phyloP scores from a whole-genome alignment of 805 yeast genomes.

The Teunomyces cretensis region DNA sequence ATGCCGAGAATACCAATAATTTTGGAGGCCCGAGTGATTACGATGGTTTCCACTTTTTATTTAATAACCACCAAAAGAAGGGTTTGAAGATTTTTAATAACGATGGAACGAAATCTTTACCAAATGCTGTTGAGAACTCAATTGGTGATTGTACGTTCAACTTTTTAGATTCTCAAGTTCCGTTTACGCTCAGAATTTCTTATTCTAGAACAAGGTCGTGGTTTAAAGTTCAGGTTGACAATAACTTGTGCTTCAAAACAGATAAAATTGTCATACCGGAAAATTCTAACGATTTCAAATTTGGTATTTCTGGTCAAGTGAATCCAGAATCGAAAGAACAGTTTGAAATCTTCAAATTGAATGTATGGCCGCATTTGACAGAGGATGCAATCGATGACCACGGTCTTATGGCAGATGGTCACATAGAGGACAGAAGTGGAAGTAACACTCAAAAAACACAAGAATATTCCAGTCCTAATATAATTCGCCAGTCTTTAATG shows the following conservation, averaged over 20 bases:
- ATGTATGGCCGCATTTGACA: conserved; percentile 52
- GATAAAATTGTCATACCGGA: conserved; percentile 49
- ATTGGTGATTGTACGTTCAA: conserved; percentile 58
- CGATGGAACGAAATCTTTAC: conserved; percentile 50
- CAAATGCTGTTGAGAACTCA: conserved; percentile 30
- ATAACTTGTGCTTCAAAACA: conserved; percentile 68
- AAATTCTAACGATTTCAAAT: conserved; percentile 31
- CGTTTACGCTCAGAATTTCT: conserved; percentile 64
- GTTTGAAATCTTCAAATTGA: conserved; percentile 63
- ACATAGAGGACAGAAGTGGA: conserved; percentile 29
- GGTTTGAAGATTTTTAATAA: conserved; percentile 58
- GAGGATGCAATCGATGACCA: conserved; percentile 60
- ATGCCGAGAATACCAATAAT: conserved; percentile 25
- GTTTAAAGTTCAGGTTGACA: conserved; percentile 70
- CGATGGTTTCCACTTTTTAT: conserved; percentile 63
- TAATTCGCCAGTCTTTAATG: conserved; percentile 36
- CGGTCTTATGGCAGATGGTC: conserved; percentile 45
- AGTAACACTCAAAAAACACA: conserved; percentile 21
- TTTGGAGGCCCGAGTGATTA: conserved; percentile 56
- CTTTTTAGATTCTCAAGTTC: conserved; percentile 69
- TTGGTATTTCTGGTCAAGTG: conserved; percentile 54
- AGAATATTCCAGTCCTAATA: conserved; percentile 15
- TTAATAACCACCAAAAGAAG: conserved; percentile 51
- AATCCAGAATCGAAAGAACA: conserved; percentile 48
- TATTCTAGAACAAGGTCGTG: conserved; percentile 46